Conservation (phyloP, 768 basidiomycete genomes). For the Candolleomyces efflorescens region DNA sequence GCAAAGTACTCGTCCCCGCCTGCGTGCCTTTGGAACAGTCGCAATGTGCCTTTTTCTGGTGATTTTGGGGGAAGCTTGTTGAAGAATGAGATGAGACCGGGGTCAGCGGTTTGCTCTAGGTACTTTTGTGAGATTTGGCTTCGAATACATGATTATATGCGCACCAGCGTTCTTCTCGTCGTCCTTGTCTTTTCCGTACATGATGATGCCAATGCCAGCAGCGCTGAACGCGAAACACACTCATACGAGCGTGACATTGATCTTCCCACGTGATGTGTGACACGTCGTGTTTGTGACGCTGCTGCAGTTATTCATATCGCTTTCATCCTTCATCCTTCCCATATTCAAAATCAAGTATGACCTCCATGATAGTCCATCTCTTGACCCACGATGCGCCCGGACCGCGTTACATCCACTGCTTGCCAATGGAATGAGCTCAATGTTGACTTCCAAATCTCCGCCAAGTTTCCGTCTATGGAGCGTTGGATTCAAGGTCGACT, state of each 20-base stretch:
- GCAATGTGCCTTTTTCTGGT: constrained; percentile 74
- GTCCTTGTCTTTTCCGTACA: not conserved
- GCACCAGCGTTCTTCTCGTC: not conserved
- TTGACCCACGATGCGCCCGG: no score
- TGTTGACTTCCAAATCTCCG: no score
- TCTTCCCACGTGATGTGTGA: not conserved
- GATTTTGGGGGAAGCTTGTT: constrained; percentile 57
- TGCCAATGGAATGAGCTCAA: no score
- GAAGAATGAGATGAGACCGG: constrained; percentile 76
- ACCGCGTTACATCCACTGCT: no score
- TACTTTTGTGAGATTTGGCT: not conserved
- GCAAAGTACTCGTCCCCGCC: constrained; percentile 68
- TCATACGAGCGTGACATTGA: not conserved
- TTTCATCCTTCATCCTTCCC: no score
- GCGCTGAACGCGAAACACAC: not conserved
- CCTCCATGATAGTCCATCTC: no score
- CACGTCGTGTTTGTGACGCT: not conserved
- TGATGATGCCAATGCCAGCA: not conserved
- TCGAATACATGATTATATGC: not conserved
- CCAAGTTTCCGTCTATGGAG: no score
- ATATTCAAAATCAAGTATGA: no score
- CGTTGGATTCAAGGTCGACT: no score
- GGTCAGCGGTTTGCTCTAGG: constrained; percentile 42
- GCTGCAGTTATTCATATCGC: no score
- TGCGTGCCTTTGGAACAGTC: constrained; percentile 75